Base-by-base conservation (phyloP, 371 early-diverging fungal genomes). In the Mortierella sp. region DNA sequence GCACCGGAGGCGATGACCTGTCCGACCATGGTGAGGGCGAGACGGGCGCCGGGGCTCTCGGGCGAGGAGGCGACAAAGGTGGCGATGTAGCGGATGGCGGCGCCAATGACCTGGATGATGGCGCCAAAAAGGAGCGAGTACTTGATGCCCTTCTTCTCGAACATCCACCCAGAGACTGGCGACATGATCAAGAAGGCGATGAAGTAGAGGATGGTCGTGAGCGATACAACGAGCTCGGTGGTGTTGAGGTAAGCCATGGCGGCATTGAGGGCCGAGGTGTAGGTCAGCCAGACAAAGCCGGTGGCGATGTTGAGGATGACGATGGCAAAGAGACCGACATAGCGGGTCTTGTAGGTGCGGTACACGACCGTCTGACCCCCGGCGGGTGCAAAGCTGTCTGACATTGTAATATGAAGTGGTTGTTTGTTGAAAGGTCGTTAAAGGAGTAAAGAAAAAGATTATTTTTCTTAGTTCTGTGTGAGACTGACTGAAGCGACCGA, bases 1-100 rank as follows among this genome's bases (percentile, higher is more conserved):
- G 90, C 90, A n/a, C 89, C 64, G 24, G 90, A 91, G 22, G 89
- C 88, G 31, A 94, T 72, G n/a, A 90, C 79, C 76, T 93, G 93
- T 3, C 93, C 93, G 44, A 90, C 31, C 83, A 91, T 81, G 39
- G 89, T 84, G 19, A 92, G 65, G 19, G 89, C 84, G n/a, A 82
- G 50, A 37, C 83, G 78, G 34, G 79, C 85, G 82, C 89, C 45
- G 85, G 87, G 34, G 86, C 86, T 53, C 81, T 80, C 29, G 69
- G 86, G 24, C 71, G 75, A 45, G 77, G 86, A 37, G 13, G 52
- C 70, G 66, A 90, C 68, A 61, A 85, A 80, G 66, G 74, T 88
- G 66, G 90, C 88, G 26, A 92, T 58, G 86, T 88, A 90, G 24
- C 91, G 88, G 24, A 92, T 81, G 86, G 90, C 87, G 29, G 92